phyloP scores from a whole-genome alignment of 305 asterid genomes.

The Fraxinus dipetala region DNA sequence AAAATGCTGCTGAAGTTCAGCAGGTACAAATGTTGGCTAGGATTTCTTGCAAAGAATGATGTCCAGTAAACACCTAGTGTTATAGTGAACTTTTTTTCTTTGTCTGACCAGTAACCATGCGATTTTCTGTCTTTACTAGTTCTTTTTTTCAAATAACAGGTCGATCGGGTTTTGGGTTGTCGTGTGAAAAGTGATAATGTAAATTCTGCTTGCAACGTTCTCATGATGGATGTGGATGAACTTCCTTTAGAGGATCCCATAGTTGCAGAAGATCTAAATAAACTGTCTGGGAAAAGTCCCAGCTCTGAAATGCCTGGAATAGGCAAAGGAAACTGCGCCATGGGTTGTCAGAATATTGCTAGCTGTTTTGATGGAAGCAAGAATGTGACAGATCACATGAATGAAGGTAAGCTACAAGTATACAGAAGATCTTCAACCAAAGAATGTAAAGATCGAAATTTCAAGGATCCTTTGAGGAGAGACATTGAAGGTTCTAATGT shows the following conservation, averaged over 20 bases:
- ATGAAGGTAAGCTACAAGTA: neutral
- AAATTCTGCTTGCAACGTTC: conserved; percentile 20
- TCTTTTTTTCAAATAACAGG: conserved; percentile 28
- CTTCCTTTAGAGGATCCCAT: neutral
- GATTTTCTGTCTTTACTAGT: neutral
- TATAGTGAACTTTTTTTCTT: conserved; percentile 1
- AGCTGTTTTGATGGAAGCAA: neutral
- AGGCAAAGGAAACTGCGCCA: neutral
- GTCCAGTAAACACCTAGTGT: conserved; percentile 12
- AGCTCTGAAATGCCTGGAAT: neutral
- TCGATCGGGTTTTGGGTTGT: conserved; percentile 49
- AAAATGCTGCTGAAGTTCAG: conserved; percentile 39
- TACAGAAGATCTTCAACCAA: conserved; percentile 6
- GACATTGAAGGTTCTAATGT: conserved; percentile 30
- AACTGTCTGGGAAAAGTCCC: neutral
- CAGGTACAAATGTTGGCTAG: conserved; percentile 48
- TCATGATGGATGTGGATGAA: conserved; percentile 12
- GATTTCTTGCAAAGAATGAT: conserved; percentile 8
- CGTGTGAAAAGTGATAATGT: conserved; percentile 38
- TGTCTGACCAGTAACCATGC: neutral
- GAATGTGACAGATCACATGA: neutral
- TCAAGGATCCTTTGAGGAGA: conserved; percentile 21
- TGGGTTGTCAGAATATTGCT: neutral
- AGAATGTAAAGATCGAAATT: neutral
- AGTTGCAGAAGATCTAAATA: neutral